phyloP scores from a whole-genome alignment of 2,329 filamentous ascomycete genomes.

The Colletotrichum tropicale region DNA sequence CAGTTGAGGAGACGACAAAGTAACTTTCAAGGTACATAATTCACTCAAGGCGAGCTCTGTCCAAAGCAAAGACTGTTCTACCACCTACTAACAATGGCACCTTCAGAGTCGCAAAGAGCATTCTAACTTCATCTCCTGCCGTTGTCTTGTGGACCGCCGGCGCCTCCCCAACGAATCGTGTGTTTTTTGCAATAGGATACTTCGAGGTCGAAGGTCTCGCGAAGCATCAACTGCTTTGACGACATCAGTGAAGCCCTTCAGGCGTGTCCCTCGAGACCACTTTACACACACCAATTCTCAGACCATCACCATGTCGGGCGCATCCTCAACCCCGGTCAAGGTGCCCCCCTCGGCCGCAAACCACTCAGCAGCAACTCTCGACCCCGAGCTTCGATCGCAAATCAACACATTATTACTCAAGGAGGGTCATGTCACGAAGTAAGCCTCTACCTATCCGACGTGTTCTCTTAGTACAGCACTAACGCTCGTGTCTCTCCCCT shows the following conservation, averaged over 20 bases:
- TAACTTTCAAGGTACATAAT: not conserved
- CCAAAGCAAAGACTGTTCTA: not conserved
- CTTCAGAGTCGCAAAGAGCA: not conserved
- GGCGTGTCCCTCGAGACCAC: not conserved
- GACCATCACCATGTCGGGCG: constrained; percentile 41
- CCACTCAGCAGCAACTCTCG: constrained; percentile 65
- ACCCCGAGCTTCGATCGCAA: constrained; percentile 65
- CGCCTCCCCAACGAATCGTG: not conserved
- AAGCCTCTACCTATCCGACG: constrained; percentile 25
- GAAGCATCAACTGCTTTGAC: not conserved
- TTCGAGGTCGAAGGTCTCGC: not conserved
- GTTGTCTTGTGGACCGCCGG: not conserved
- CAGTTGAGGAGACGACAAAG: not conserved
- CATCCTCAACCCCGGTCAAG: constrained; percentile 61
- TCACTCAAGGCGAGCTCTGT: not conserved
- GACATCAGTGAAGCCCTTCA: not conserved
- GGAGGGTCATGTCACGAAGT: constrained; percentile 66
- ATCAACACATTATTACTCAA: constrained; percentile 64
- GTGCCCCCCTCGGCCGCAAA: constrained; percentile 63
- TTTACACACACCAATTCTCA: not conserved
- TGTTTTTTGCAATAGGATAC: not conserved
- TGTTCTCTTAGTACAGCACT: not conserved
- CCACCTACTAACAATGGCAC: not conserved
- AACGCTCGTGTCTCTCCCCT: not conserved
- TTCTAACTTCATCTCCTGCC: not conserved